These are phyloP conservation scores for Suillus lakei DNA, from an alignment of 768 basidiomycete genomes.

Conservation along the genomic window DNA sequence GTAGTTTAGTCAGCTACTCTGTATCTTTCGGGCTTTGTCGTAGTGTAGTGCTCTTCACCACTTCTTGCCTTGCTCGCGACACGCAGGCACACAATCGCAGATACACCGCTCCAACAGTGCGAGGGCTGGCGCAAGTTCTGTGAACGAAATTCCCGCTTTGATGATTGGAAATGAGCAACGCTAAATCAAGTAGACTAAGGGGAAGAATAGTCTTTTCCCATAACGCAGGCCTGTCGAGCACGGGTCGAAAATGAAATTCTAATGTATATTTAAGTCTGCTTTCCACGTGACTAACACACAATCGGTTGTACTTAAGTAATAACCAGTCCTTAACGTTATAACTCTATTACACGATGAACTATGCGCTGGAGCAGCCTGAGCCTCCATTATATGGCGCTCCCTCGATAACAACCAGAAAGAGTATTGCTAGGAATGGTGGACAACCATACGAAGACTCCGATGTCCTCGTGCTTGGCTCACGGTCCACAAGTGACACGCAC, in stretches of 20 bases:
- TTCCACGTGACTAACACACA: too few species aligned
- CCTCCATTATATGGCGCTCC: conserved; percentile 20
- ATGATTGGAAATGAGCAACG: conserved; percentile 3
- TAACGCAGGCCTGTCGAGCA: too few species aligned
- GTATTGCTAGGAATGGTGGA: conserved; percentile 26
- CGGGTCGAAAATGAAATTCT: too few species aligned
- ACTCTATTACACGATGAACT: background rate
- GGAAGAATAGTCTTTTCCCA: background rate
- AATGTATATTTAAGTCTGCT: too few species aligned
- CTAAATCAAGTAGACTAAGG: conserved; percentile 12
- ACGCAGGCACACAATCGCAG: too few species aligned
- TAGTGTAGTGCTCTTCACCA: too few species aligned
- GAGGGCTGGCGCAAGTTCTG: conserved; percentile 27
- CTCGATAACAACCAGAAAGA: conserved; percentile 25
- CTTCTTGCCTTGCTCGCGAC: too few species aligned
- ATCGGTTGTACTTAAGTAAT: too few species aligned
- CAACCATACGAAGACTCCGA: conserved; percentile 28
- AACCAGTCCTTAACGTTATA: too few species aligned
- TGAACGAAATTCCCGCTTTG: conserved; percentile 10
- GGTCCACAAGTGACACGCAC: conserved; percentile 20
- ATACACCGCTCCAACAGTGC: too few species aligned
- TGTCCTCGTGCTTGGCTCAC: conserved; percentile 34
- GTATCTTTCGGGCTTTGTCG: too few species aligned
- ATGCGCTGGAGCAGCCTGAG: background rate
- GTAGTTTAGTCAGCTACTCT: too few species aligned